Conservation (phyloP, 2,329 filamentous ascomycete genomes). For the Microsporum audouinii region DNA sequence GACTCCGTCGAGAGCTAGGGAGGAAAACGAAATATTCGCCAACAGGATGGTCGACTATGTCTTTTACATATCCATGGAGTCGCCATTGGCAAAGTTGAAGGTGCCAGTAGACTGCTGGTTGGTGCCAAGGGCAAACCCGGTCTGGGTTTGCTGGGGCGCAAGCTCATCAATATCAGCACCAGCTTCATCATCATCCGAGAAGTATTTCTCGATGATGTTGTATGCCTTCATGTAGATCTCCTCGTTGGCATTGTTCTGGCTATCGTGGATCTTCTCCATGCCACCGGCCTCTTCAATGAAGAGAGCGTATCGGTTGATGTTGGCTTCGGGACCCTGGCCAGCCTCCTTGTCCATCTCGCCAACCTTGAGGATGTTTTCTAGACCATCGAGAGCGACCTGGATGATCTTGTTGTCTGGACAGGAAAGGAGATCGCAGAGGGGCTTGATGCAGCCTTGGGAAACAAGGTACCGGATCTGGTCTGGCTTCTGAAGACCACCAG, state of each 20-base stretch:
- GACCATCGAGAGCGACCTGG: conserved; percentile 89
- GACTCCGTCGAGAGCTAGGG: background rate
- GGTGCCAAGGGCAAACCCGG: conserved; percentile 57
- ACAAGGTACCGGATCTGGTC: conserved; percentile 97
- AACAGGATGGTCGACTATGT: background rate
- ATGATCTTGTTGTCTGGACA: conserved; percentile 99
- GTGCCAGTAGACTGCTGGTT: conserved; percentile 59
- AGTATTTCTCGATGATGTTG: conserved; percentile 99
- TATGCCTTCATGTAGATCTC: conserved; percentile 99
- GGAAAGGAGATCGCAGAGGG: conserved; percentile 82
- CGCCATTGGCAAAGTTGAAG: conserved; percentile 82
- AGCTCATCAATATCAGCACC: conserved; percentile 68
- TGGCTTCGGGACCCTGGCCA: conserved; percentile 37
- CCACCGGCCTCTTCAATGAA: conserved; percentile 98
- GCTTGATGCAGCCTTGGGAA: conserved; percentile 88
- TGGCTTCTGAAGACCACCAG: conserved; percentile 93
- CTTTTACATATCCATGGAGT: conserved; percentile 63
- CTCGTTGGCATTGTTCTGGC: conserved; percentile 99
- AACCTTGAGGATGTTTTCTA: conserved; percentile 99
- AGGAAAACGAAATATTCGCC: background rate
- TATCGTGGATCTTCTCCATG: conserved; percentile 99
- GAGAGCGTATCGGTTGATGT: conserved; percentile 88
- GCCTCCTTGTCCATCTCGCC: conserved; percentile 97
- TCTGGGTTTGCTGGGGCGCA: conserved; percentile 58
- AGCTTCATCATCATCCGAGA: conserved; percentile 90